Evolutionary conservation across 139 green algal species (phyloP), one percentile per base, ranked within the genome.

Genomic region (Auxenochlorella pyrenoidosa): DNA sequence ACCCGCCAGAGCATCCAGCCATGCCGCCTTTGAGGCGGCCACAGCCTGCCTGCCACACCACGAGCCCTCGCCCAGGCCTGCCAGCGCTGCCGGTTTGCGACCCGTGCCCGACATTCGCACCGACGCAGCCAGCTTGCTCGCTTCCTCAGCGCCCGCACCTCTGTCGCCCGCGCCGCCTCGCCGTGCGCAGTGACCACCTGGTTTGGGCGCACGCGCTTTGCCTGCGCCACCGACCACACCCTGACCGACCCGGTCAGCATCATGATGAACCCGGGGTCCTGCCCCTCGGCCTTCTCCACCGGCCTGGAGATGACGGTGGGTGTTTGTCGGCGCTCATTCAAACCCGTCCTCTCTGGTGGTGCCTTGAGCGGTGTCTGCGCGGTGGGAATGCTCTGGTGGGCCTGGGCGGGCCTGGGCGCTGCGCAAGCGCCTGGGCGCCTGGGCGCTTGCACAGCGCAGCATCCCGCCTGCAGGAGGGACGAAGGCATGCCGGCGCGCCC

Each of bases 161-260:
- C n/a, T n/a, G n/a, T n/a, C n/a, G n/a, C n/a, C n/a, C n/a, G n/a
- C n/a, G n/a, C n/a, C n/a, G n/a, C n/a, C n/a, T n/a, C n/a, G n/a
- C n/a, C 10, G 47, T 54, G 47, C 34, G 80, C 80, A 85, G 94
- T 96, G 34, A 98, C 97, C 89, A 92, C 88, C 3, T 86, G 98
- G 58, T 98, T 98, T 88, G 97, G 97, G 34, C 43, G 16, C 58
- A 85, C 84, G 38, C 88, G 88, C 43, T 95, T 87, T 81, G 87
- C 75, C 26, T 95, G 93, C 87, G 78, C 85, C 34, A 86, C 59
- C 44, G 76, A 94, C 59, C 4, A 22, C 34, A 47, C 1, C 22
- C 60, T 94, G 36, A 90, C 60, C 28, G 86, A 90, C 89, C 84
- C 87, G 21, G 90, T 84, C 19, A 19, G 34, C 22, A 94, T 94